Base-by-base conservation (phyloP, 257 asterid genomes). In the Fraxinus anomala region DNA sequence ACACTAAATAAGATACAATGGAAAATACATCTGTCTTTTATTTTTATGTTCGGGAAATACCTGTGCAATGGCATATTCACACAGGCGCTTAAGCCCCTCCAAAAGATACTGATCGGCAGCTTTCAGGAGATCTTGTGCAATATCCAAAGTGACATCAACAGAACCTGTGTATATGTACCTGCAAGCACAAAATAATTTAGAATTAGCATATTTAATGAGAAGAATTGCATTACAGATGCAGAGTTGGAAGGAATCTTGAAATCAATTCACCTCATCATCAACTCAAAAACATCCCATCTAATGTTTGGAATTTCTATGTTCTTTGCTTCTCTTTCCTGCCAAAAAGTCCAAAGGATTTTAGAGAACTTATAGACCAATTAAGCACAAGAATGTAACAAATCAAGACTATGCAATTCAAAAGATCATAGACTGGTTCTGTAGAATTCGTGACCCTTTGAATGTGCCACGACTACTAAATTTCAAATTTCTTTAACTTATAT, bases 81-180 rank as follows among this genome's bases (percentile, higher is more conserved):
- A 93, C 3, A 91, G 88, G 40, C 99, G 96, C 84, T 96, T 96
- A 24, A 96, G 97, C 76, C 99, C 99, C 88, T 96, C 99, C 83
- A 96, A 73, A 30, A 96, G 92, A 91, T 96, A 96, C 92, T 96
- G 98, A 82, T 96, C 99, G 0, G 98, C 96, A 77, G 99, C 99
- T 72, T 97, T 85, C 77, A 96, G 85, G 80, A 96, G 97, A 84
- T 96, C 99, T 76, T 93, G 99, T 19, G 97, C 94, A 34, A 92
- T 89, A 69, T 92, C 97, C 86, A 89, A 79, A 81, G 86, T 88
- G 70, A 96, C 94, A 71, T 90, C 90, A 14, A 92, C 98, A 28
- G 97, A 92, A 82, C 99, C 98, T 0, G 99, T 93, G 86, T 96
- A 96, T 81, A 88, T 86, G 82, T 92, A 93, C 80, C 99, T 96